A percentile compares a stretch with the other conserved stretches of the same genome.
Evolutionary conservation across 768 basidiomycete species (phyloP).

Genomic region (Serendipita sp.): DNA sequence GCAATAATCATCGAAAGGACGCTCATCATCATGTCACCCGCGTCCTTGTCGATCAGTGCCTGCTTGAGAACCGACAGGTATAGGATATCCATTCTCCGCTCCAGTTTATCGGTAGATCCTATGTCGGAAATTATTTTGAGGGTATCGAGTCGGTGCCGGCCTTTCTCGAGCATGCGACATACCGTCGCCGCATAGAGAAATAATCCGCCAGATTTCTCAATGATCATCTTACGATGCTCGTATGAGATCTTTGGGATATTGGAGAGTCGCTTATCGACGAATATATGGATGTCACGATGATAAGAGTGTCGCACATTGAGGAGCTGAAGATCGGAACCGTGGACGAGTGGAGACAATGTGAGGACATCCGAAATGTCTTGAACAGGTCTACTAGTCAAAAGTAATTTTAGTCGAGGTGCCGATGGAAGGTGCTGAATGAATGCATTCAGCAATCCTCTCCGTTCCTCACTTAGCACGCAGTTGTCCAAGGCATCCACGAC

Average conservation of each 20-base stretch:
- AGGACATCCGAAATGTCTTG: neutral
- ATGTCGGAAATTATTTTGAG: neutral
- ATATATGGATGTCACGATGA: neutral
- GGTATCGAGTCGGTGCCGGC: neutral
- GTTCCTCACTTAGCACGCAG: neutral
- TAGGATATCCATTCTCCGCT: neutral
- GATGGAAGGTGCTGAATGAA: neutral
- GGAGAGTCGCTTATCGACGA: neutral
- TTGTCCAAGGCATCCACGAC: constrained; percentile 1
- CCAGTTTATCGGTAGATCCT: neutral
- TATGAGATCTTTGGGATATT: neutral
- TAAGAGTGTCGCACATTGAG: neutral
- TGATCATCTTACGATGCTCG: neutral
- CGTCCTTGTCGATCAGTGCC: neutral
- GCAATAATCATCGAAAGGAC: too few relatives aligned
- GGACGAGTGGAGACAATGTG: neutral
- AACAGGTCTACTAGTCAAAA: neutral
- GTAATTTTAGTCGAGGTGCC: neutral
- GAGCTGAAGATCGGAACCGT: neutral
- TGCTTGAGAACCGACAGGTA: neutral
- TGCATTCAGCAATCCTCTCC: neutral
- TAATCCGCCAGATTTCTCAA: neutral
- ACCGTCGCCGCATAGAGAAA: too few relatives aligned
- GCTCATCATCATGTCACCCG: neutral
- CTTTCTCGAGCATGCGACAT: neutral